Conservation (phyloP, 176 grass and related monocot species). For the Carex myosuroides region DNA sequence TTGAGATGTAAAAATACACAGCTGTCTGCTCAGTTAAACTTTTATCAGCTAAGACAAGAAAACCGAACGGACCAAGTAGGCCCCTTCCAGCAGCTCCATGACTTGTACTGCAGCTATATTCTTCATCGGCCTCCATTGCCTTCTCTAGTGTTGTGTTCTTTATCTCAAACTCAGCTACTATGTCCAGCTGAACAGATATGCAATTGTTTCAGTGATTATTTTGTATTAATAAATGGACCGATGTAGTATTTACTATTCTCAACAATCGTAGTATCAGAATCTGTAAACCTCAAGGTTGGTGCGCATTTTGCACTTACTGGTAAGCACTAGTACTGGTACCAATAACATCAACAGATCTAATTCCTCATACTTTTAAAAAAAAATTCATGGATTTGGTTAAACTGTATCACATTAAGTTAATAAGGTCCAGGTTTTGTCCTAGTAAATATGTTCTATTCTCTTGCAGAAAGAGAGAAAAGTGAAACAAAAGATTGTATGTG, state of each 20-base stretch:
- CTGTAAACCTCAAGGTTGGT: background rate
- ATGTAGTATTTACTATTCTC: background rate
- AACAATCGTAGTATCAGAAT: background rate
- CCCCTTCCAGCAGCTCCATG: conserved; percentile 41
- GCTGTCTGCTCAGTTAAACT: conserved; percentile 50
- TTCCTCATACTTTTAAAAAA: background rate
- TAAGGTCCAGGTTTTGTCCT: background rate
- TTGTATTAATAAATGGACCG: background rate
- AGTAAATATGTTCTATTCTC: background rate
- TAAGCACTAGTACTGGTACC: background rate
- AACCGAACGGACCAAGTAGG: conserved; percentile 64
- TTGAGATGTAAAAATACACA: conserved; percentile 78
- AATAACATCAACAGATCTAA: background rate
- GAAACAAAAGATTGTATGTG: background rate
- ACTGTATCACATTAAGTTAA: background rate
- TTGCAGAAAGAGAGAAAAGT: background rate
- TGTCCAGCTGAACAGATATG: conserved; percentile 48
- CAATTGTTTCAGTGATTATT: background rate
- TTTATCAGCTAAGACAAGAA: conserved; percentile 60
- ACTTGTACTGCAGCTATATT: conserved; percentile 79
- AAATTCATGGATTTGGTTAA: background rate
- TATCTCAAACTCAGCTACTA: conserved; percentile 55
- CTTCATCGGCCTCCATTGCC: conserved; percentile 32
- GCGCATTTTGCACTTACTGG: background rate
- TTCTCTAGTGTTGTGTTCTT: conserved; percentile 25